Base-by-base conservation (phyloP, 129 eudicot genomes). In the Lonicera japonica region DNA sequence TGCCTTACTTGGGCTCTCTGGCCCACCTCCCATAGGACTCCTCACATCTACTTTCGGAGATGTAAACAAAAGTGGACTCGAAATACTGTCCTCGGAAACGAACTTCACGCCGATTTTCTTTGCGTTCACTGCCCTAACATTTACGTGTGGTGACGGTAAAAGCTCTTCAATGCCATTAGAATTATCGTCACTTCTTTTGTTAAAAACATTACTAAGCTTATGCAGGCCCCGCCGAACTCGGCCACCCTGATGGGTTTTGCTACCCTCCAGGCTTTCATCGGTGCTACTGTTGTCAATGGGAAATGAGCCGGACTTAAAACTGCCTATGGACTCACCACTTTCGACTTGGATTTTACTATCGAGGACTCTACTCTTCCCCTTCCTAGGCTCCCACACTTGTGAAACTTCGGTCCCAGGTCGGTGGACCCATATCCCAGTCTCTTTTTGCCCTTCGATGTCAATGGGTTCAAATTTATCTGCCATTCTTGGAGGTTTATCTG, bases 341-440 rank as follows among this genome's bases (percentile, higher is more conserved):
- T 66, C 81, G 22, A 54, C 53, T 7, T 23, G 73, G 38, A 76
- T 65, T 64, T 64, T 41, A 34, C 52, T 59, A 58, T 75, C 79
- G 8, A 19, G 38, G 34, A 58, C 67, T 48, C 84, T 70, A 24
- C 69, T 74, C 56, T 79, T 88, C 52, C 88, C 94, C 54, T 85
- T 92, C 68, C 95, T 76, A 13, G 95, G 87, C 70, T 88, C 96
- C 99, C 99, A 92, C 58, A 79, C 68, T 74, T 82, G 89, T 25
- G 91, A 67, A 25, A 85, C 75, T 69, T 83, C 99, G 34, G 95
- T 74, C 51, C 96, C 99, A 6, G 95, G 95, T 43, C 71, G 91
- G 59, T 92, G 96, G 47, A 92, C 82, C 99, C 99, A 92, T 56
- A 92, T 70, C 38, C 99, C 92, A 0, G 96, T 85, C 56, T 67